Evolutionary conservation across 164 flowering plant genomes (phyloP).

Genomic region (Vitis vinifera): ASM3070453v1 NC_081821.1:10642001-10642500

Average conservation of each 20-base stretch:
- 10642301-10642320: constrained; percentile 13
- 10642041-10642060: neutral
- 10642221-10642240: constrained; percentile 12
- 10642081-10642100: neutral
- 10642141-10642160: neutral
- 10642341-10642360: constrained; percentile 47
- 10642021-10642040: neutral
- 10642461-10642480: constrained; percentile 35
- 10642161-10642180: neutral
- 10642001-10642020: neutral
- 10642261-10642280: constrained; percentile 14
- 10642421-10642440: constrained; percentile 28
- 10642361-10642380: constrained; percentile 86
- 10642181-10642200: constrained; percentile 40
- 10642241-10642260: constrained; percentile 22
- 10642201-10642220: constrained; percentile 26
- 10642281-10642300: constrained; percentile 19
- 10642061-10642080: neutral
- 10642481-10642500: constrained; percentile 32
- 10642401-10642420: constrained; percentile 39
- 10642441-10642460: constrained; percentile 45
- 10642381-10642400: constrained; percentile 64
- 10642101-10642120: no score
- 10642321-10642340: neutral
- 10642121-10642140: neutral